Conservation (phyloP, 2,329 filamentous ascomycete species). For the Dactylonectria estremocensis region DNA sequence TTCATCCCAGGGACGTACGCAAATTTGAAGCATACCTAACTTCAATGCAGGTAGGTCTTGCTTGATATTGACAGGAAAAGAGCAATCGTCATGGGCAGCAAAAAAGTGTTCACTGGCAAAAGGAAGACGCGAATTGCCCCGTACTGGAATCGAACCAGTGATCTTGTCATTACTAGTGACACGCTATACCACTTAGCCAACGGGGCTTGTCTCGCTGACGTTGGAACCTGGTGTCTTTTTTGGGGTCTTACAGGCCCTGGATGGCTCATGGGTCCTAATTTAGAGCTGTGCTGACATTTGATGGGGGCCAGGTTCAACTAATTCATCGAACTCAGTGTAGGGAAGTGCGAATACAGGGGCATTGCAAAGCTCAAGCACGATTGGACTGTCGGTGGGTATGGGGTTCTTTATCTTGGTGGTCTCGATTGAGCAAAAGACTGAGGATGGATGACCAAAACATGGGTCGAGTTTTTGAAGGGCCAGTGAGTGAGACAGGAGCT, state of each 20-base stretch:
- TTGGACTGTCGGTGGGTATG: not conserved
- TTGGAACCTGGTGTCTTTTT: not conserved
- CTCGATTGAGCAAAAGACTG: not conserved
- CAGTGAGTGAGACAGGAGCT: not conserved
- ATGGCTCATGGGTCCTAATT: not conserved
- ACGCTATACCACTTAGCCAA: slow-evolving; percentile 57
- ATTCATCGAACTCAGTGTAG: not conserved
- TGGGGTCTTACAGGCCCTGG: not conserved
- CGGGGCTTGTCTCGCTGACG: slow-evolving; percentile 40
- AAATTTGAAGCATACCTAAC: too few species aligned
- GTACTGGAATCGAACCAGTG: slow-evolving; percentile 55
- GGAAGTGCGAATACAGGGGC: not conserved
- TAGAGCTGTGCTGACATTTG: not conserved
- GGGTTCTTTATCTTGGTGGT: not conserved
- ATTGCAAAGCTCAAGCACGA: not conserved
- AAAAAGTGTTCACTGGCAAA: slow-evolving; percentile 1
- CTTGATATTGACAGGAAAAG: not conserved
- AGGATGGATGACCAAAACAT: not conserved
- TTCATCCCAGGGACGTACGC: not conserved
- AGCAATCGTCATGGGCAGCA: not conserved
- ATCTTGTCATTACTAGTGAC: slow-evolving; percentile 57
- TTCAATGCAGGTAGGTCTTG: too few species aligned
- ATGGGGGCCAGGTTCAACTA: not conserved
- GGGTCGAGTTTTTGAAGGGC: not conserved
- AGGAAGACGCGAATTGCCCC: slow-evolving; percentile 40